These are phyloP conservation scores for Dioscorea zingiberensis DNA, from an alignment of 106 monocot genomes.

Conservation along the genomic window DNA sequence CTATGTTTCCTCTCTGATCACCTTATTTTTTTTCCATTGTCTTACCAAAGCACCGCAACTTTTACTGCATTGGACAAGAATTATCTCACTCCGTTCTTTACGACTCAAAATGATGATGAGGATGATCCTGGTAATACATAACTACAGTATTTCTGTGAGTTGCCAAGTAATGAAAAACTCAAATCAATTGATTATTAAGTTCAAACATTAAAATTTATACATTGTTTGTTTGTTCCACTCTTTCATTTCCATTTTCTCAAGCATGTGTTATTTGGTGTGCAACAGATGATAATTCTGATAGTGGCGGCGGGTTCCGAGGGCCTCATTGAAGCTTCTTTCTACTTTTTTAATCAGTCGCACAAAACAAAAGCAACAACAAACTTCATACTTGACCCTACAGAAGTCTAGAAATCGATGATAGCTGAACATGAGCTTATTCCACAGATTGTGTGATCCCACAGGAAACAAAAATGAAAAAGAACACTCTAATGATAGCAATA, in stretches of 20 bases:
- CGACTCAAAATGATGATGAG: constrained; percentile 82
- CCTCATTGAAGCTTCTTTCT: neutral
- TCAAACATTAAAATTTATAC: neutral
- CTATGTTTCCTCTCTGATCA: neutral
- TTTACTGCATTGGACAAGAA: constrained; percentile 91
- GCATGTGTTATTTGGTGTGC: too few relatives aligned
- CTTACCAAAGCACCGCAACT: constrained; percentile 60
- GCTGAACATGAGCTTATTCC: too few relatives aligned
- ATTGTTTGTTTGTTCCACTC: too few relatives aligned
- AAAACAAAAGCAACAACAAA: too few relatives aligned
- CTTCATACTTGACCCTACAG: too few relatives aligned
- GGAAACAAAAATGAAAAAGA: too few relatives aligned
- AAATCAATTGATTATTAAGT: neutral
- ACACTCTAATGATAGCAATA: too few relatives aligned
- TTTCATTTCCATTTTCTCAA: too few relatives aligned
- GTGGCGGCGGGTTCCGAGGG: constrained; percentile 7
- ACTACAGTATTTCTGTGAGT: neutral
- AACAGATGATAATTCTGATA: too few relatives aligned
- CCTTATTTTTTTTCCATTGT: neutral
- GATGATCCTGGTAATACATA: constrained; percentile 47
- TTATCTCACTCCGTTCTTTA: constrained; percentile 96
- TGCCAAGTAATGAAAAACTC: neutral
- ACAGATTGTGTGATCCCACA: too few relatives aligned
- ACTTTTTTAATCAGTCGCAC: too few relatives aligned
- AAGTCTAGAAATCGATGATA: too few relatives aligned